Evolutionary conservation across 2,329 filamentous ascomycete genomes (phyloP), one percentile per base, ranked within the genome.

Genomic region (Calonectria multiphialidica): DNA sequence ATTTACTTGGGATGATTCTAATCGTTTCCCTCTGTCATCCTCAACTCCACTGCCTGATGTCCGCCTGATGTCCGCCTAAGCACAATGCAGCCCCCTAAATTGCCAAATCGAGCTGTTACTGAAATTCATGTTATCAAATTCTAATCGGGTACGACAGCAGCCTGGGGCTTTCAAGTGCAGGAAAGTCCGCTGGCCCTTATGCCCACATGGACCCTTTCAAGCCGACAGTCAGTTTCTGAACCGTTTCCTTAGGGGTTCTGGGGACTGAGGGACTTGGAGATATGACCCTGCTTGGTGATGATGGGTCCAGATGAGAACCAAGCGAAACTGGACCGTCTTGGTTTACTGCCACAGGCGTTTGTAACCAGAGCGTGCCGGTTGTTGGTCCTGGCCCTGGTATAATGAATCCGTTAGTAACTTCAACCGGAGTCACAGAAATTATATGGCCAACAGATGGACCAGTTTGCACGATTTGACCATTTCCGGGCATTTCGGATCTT

Each of bases 131-230:
- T 12, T 15, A 10, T 15, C 13, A 10, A 40, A 40, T 12, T 40
- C 33, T 3, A 9, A 10, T 28, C 15, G 18, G 1, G 13, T 18
- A 47, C 21, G 10, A 10, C 33, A 7, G 2, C 8, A 7, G 28
- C 12, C 28, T 25, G 9, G 1, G 5, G 35, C n/a, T 25, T 7
- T n/a, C 15, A 15, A 37, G 28, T 12, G 9, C 18, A 12, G 21
- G 23, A 13, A 12, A 28, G 16, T 13, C 8, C 8, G 35, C 10
- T 16, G 64, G 55, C 57, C 71, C 35, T 65, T 68, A 28, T 21
- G 77, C 77, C 77, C 77, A 78, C 68, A 78, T 77, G 15, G 77
- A 78, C 21, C 74, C 72, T 12, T 55, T 53, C 5, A 78, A 59
- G 1, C 77, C 77, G 18, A 72, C 63, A 8, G 67, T 72, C 7